Evolutionary conservation across 2,329 filamentous ascomycete species (phyloP), one percentile per base, ranked within the genome.

Genomic region (Paraconiothyrium brasiliense): DNA sequence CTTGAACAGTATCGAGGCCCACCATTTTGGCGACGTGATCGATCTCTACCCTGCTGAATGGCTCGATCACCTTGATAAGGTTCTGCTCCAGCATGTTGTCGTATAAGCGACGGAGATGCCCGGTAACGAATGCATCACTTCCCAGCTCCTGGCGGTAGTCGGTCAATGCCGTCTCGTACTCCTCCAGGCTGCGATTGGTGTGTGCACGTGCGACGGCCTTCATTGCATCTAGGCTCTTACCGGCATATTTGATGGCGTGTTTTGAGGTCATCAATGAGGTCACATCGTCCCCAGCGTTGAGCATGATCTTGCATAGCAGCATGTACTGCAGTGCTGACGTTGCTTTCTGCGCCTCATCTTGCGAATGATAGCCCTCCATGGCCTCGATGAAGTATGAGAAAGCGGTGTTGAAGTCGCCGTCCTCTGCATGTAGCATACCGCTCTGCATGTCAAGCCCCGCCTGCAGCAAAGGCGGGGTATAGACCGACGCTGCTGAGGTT

Each of bases 351-450:
- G 89, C 84, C 77, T 97, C 93, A 70, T 99, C 95, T 79, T 97
- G 93, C 50, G 90, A 90, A 82, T 95, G 93, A 81, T 98, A 99
- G 63, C 95, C 95, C 78, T 99, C 95, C 66, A 99, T 89, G 2
- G 96, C 95, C 83, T 99, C 95, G 80, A 99, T 98, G 81, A 99
- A 99, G 86, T 99, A 99, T 54, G 94, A 97, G 81, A 92, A 99
- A 54, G 95, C 93, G 30, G 95, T 99, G 84, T 96, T 97, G 87
- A 99, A 99, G 83, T 99, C 96, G 83, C 93, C 92, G 79, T 99
- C 95, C 82, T 99, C 96, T 27, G 95, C 95, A 80, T 99, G 96
- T 61, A 99, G 88, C 91, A 98, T 98, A 69, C 95, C 96, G 67
- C 93, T 97, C 84, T 99, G 95, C 95, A 99, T 98, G 78, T 99